phyloP scores from a whole-genome alignment of 2,329 filamentous ascomycete species.

The Colletotrichum noveboracense region DNA sequence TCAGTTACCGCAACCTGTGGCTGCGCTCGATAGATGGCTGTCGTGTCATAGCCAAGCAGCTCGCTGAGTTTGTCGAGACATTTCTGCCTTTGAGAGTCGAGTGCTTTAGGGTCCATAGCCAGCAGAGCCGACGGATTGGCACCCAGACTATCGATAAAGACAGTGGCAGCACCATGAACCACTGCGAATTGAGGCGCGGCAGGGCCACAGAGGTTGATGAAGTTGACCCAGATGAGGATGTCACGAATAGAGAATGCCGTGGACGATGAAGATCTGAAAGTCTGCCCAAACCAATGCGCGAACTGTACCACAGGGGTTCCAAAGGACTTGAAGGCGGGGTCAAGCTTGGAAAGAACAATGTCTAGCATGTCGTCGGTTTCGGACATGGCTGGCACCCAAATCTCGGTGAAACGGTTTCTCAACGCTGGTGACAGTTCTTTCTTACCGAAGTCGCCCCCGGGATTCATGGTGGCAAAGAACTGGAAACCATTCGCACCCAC shows the following conservation, averaged over 20 bases:
- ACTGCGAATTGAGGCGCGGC: slow-evolving; percentile 51
- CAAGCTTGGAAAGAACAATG: slow-evolving; percentile 82
- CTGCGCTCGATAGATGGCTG: slow-evolving; percentile 66
- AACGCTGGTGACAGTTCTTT: slow-evolving; percentile 94
- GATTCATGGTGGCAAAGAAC: slow-evolving; percentile 99
- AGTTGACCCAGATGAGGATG: slow-evolving; percentile 90
- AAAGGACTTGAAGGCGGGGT: slow-evolving; percentile 56
- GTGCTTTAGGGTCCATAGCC: slow-evolving; percentile 71
- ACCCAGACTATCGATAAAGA: slow-evolving; percentile 94
- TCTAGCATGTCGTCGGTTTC: slow-evolving; percentile 85
- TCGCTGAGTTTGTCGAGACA: slow-evolving; percentile 77
- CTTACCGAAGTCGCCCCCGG: slow-evolving; percentile 97
- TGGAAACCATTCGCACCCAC: slow-evolving; percentile 82
- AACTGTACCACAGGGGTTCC: slow-evolving; percentile 81
- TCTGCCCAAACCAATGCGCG: slow-evolving; percentile 88
- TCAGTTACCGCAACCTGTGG: slow-evolving; percentile 63
- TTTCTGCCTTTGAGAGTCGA: slow-evolving; percentile 72
- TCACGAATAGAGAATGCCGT: slow-evolving; percentile 90
- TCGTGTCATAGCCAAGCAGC: slow-evolving; percentile 68
- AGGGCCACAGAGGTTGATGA: slow-evolving; percentile 74
- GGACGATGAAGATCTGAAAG: slow-evolving; percentile 76
- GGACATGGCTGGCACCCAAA: slow-evolving; percentile 92
- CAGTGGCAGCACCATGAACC: slow-evolving; percentile 90
- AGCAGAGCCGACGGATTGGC: slow-evolving; percentile 92
- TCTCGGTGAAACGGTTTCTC: slow-evolving; percentile 96